phyloP scores from a whole-genome alignment of 2,329 filamentous ascomycete species.

The Penicillium paneum region DNA sequence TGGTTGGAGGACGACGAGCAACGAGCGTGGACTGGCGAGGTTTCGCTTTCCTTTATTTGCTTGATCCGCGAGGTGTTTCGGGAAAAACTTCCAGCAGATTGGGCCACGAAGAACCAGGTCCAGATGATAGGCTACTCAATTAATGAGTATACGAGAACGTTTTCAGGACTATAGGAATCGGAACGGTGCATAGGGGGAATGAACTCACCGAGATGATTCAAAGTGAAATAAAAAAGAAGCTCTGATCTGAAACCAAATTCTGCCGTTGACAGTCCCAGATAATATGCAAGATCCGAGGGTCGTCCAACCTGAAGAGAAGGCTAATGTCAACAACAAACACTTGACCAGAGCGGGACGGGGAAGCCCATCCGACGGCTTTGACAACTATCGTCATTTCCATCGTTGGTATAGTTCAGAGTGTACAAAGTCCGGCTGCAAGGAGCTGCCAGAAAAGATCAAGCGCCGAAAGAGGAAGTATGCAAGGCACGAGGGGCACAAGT shows the following conservation, averaged over 20 bases:
- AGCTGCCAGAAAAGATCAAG: slow-evolving; percentile 22
- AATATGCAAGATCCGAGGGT: slow-evolving; percentile 31
- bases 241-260: slow-evolving; percentile 15
- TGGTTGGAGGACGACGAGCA: slow-evolving; percentile 9
- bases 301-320: slow-evolving; percentile 21
- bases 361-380: slow-evolving; percentile 26
- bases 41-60: slow-evolving; percentile 26
- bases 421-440: slow-evolving; percentile 33
- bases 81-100: slow-evolving; percentile 32
- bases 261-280: slow-evolving; percentile 24
- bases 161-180: slow-evolving; percentile 15
- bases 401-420: slow-evolving; percentile 22
- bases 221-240: slow-evolving; percentile 12
- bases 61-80: slow-evolving; percentile 20
- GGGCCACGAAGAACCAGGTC: slow-evolving; percentile 20
- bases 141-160: slow-evolving; percentile 36
- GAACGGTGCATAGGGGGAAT: slow-evolving; percentile 31
- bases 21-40: slow-evolving; percentile 24
- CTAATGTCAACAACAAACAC: slow-evolving; percentile 38
- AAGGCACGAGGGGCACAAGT: slow-evolving; percentile 32
- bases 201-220: slow-evolving; percentile 24
- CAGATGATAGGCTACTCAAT: slow-evolving; percentile 36
- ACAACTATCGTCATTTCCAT: slow-evolving; percentile 24
- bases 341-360: slow-evolving; percentile 21
- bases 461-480: slow-evolving; percentile 31